Evolutionary conservation across 176 grass and related monocot species (phyloP).

Genomic region (Eragrostis curvula): DNA sequence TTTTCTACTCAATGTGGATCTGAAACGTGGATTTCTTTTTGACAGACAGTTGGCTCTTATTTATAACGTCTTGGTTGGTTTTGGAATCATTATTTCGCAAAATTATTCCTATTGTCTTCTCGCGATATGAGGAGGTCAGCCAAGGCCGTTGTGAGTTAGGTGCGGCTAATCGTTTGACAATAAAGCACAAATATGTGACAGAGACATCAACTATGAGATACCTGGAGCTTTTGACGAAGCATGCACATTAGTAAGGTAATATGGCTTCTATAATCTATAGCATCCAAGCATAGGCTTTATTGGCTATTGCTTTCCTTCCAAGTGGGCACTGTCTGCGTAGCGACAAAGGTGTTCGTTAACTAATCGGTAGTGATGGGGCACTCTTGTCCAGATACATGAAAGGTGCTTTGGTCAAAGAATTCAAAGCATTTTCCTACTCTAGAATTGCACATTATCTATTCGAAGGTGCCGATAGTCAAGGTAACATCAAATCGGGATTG

Average conservation of each 20-base stretch:
- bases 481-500: conserved; percentile 26
- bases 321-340: conserved; percentile 43
- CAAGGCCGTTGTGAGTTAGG: conserved; percentile 17
- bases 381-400: conserved; percentile 32
- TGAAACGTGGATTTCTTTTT: conserved; percentile 41
- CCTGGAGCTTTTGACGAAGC: conserved; percentile 59
- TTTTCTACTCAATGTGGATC: conserved; percentile 40
- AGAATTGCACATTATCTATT: conserved; percentile 39
- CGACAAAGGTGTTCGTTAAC: conserved; percentile 38
- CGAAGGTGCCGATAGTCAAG: neutral
- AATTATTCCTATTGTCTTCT: conserved; percentile 37
- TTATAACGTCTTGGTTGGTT: conserved; percentile 15
- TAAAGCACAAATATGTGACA: conserved; percentile 37
- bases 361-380: conserved; percentile 52
- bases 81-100: conserved; percentile 26
- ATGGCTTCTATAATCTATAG: conserved; percentile 29
- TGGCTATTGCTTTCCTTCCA: conserved; percentile 51
- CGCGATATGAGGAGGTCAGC: conserved; percentile 40
- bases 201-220: conserved; percentile 38
- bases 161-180: conserved; percentile 44
- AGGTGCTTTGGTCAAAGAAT: conserved; percentile 54
- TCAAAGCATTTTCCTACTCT: conserved; percentile 25
- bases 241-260: conserved; percentile 48
- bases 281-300: conserved; percentile 42
- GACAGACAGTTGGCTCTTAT: conserved; percentile 20